These are phyloP conservation scores for Rhodofomes roseus DNA, from an alignment of 1,284 basidiomycete genomes.

Conservation along the genomic window DNA sequence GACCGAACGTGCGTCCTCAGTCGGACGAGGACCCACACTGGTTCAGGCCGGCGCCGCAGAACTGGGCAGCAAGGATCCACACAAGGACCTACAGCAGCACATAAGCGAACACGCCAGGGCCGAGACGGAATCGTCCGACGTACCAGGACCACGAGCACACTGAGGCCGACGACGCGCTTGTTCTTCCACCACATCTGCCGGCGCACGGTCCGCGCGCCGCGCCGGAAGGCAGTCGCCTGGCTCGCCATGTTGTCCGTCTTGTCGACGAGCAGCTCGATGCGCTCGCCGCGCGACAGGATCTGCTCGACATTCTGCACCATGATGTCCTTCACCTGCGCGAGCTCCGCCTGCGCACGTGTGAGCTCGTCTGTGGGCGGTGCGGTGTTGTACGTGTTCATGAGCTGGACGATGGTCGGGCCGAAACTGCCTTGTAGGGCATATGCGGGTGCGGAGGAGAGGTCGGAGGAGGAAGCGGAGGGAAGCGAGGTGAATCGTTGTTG, in stretches of 20 bases:
- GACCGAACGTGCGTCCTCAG: constrained; percentile 1
- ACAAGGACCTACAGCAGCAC: constrained; percentile 53
- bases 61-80: constrained; percentile 80
- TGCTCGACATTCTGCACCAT: constrained; percentile 98
- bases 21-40: constrained; percentile 41
- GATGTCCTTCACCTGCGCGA: constrained; percentile 93
- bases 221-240: constrained; percentile 93
- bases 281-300: constrained; percentile 90
- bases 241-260: constrained; percentile 96
- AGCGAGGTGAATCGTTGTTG: constrained; percentile 76
- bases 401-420: constrained; percentile 57
- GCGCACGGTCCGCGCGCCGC: constrained; percentile 83
- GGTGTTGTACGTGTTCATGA: constrained; percentile 87
- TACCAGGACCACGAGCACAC: constrained; percentile 73
- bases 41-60: constrained; percentile 78
- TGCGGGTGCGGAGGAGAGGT: constrained; percentile 39
- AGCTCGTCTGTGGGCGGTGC: constrained; percentile 91
- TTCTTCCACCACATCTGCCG: constrained; percentile 99
- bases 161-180: constrained; percentile 70
- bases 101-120: not conserved
- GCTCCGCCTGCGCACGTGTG: constrained; percentile 83
- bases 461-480: constrained; percentile 48
- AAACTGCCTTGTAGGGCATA: constrained; percentile 71
- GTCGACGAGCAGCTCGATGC: constrained; percentile 94
- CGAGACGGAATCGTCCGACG: constrained; percentile 29